Evolutionary conservation across 148 eudicot genomes (phyloP), one percentile per base, ranked within the genome.

Genomic region (Camellia sinensis): DNA sequence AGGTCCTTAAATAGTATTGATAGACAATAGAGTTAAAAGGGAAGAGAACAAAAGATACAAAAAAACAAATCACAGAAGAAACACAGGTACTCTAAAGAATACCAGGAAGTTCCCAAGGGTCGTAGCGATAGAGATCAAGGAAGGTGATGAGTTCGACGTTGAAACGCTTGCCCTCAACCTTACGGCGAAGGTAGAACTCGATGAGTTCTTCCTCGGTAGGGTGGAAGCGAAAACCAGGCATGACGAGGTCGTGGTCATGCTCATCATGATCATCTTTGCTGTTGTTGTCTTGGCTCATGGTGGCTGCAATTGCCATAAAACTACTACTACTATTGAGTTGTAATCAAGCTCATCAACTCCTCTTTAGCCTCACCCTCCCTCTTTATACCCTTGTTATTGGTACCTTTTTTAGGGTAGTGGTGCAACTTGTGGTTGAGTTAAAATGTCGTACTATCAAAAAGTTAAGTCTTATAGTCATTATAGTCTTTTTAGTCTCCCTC

Each of bases 31-130:
- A 43, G 41, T 67, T 41, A 6, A 43, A 17, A 7, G 21, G 44
- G 4, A 15, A 44, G 10, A 18, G n/a, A 43, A 9, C 3, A 0
- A 69, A 69, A 17, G 46, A 17, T 15, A 44, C 2, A 45, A 5
- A 53, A 14, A 71, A 29, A 44, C n/a, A 22, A 29, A 41, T 56
- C 0, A 6, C 44, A 10, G 21, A 5, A 43, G 53, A 53, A 21
- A 11, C 9, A 77, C 21, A 37, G 44, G 4, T 2, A 4, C 4
- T 13, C 7, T 1, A 50, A 7, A 57, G 21, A 14, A 50, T 92
- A 94, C 98, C 97, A 74, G 98, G 98, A 44, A 94, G 97, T 71
- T 94, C 97, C 98, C 98, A 94, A 48, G 98, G 98, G 83, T 94
- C 98, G 18, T 94, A 92, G 75, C 98, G 97, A 75, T 91, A 94